Evolutionary conservation across 345 rosid genomes (phyloP), one percentile per base, ranked within the genome.

Genomic region (Kandelia obovata): DNA sequence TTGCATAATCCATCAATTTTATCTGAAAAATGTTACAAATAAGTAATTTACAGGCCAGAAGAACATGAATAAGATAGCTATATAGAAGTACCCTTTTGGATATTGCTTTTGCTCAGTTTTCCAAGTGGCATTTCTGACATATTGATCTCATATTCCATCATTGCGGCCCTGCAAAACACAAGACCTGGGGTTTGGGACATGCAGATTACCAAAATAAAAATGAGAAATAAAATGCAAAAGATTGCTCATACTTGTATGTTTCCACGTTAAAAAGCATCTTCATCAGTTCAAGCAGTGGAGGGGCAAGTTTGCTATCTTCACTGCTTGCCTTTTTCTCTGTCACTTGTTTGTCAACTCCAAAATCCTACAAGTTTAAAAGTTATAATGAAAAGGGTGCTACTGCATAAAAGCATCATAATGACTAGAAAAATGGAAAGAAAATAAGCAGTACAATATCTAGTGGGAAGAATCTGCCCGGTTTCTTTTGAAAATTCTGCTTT

Each of bases 91-190:
- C 99, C 99, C 74, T 86, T 89, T 66, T 85, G 92, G 71, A 95
- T 92, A 79, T 92, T 92, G 66, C 58, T 81, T 85, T 90, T 90
- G 82, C 99, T 92, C 77, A 95, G 84, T 69, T 92, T 95, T 80
- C 98, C 99, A 70, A 90, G 99, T 16, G 98, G 98, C 98, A 92
- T 95, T 88, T 92, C 99, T 51, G 91, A 84, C 97, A 92, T 87
- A 71, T 95, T 95, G 75, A 92, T 95, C 83, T 92, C 87, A 69
- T 90, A 95, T 82, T 92, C 99, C 98, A 87, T 85, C 99, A 90
- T 92, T 72, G 99, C 97, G 81, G 90, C 86, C 84, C 97, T 95
- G 87, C 77, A 78, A 53, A 78, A 72, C 26, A 64, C 70, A 76
- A 74, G 56, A 75, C 70, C 37, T 67, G 17, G 58, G 53, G 53